Evolutionary conservation across 164 flowering plant genomes (phyloP).

Genomic region (Amborella trichopoda): DNA sequence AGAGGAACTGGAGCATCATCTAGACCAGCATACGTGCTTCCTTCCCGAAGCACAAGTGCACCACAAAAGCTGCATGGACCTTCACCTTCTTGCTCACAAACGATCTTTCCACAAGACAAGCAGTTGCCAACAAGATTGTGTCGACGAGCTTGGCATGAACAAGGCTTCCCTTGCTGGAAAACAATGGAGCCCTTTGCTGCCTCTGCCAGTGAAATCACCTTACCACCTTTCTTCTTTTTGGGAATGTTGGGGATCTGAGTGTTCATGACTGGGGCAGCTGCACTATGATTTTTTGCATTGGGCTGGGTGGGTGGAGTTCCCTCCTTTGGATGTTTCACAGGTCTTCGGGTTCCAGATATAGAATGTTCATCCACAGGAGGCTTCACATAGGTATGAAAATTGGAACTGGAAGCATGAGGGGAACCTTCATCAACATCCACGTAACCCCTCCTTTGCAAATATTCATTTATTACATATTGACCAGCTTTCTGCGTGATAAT

Average conservation of each 20-base stretch:
- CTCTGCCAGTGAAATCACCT: constrained; percentile 80
- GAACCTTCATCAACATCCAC: constrained; percentile 14
- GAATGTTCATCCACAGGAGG: constrained; percentile 40
- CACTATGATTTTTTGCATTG: constrained; percentile 15
- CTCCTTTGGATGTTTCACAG: constrained; percentile 33
- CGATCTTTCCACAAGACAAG: constrained; percentile 91
- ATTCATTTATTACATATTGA: constrained; percentile 63
- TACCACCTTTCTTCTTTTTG: constrained; percentile 71
- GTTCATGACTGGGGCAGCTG: constrained; percentile 17
- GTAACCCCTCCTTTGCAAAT: constrained; percentile 63
- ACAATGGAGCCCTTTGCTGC: constrained; percentile 89
- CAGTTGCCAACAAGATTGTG: constrained; percentile 87
- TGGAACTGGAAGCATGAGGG: constrained; percentile 22
- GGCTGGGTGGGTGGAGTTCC: constrained; percentile 14
- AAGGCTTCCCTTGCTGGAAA: constrained; percentile 91
- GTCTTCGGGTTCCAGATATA: constrained; percentile 35
- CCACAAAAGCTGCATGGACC: constrained; percentile 95
- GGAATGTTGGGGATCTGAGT: constrained; percentile 32
- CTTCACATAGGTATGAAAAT: constrained; percentile 67
- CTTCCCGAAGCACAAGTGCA: constrained; percentile 78
- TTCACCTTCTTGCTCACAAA: constrained; percentile 97
- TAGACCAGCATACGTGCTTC: constrained; percentile 82
- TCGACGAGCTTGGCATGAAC: constrained; percentile 83
- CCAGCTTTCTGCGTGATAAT: constrained; percentile 79
- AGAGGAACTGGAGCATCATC: constrained; percentile 36